Conservation (phyloP, 164 flowering plant genomes). For the Echeveria elegans region DNA sequence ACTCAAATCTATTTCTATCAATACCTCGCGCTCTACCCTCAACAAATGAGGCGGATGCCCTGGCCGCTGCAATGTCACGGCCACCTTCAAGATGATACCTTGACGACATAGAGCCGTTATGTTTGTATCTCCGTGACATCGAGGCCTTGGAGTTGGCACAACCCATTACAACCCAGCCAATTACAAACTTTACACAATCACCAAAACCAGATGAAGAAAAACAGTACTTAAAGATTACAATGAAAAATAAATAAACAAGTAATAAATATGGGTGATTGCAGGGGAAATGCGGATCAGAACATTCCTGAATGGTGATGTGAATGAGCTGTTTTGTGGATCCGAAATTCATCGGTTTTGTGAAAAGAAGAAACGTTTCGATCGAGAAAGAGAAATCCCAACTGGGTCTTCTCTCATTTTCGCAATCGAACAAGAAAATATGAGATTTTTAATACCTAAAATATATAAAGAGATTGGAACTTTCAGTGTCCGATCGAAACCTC, state of each 20-base stretch:
- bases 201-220: neutral
- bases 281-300: neutral
- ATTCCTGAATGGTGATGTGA: neutral
- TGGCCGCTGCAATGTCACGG: constrained; percentile 35
- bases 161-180: constrained; percentile 39
- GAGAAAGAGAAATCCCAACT: no score
- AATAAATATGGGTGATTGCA: neutral
- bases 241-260: neutral
- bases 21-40: neutral
- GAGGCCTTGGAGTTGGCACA: constrained; percentile 55
- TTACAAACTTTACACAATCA: neutral
- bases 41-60: constrained; percentile 34
- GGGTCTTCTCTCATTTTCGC: no score
- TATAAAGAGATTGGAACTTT: no score
- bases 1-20: neutral
- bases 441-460: no score
- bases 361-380: no score
- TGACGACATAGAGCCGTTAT: constrained; percentile 21
- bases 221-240: neutral
- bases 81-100: constrained; percentile 25
- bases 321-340: neutral
- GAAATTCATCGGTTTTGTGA: neutral
- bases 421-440: no score
- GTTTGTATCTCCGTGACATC: constrained; percentile 31
- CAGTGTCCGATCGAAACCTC: no score